A percentile compares a stretch with the other conserved stretches of the same genome.
Evolutionary conservation across 805 yeast species (phyloP).

Genomic region (Candida glaebosa): DNA sequence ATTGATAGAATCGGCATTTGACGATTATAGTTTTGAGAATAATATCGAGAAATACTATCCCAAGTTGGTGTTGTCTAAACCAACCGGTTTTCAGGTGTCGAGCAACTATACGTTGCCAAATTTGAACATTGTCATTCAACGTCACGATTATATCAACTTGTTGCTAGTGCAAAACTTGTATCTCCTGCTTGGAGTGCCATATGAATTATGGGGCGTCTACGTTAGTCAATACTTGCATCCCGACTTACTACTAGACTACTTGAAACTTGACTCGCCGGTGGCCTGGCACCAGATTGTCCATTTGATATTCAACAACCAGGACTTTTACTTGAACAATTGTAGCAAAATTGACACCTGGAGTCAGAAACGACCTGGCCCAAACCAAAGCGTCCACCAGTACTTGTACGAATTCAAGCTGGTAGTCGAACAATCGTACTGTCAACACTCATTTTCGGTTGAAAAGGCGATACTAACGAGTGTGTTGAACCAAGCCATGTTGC

Average conservation of each 20-base stretch:
- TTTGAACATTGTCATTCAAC: neutral
- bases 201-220: constrained; percentile 5
- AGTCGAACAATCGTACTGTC: neutral
- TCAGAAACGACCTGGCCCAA: neutral
- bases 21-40: neutral
- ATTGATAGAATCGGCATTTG: neutral
- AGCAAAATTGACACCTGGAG: neutral
- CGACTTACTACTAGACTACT: neutral
- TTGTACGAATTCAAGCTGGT: constrained; percentile 1
- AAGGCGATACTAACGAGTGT: neutral
- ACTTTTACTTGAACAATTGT: neutral
- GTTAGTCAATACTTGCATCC: constrained; percentile 1
- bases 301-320: constrained; percentile 3
- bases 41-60: constrained; percentile 3
- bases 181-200: constrained; percentile 2
- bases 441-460: constrained; percentile 1
- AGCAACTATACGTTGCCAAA: neutral
- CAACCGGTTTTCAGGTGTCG: neutral
- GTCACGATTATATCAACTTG: constrained; percentile 4
- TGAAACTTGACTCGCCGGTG: neutral
- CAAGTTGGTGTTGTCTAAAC: neutral
- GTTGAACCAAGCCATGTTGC: neutral
- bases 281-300: constrained; percentile 1
- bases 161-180: constrained; percentile 1
- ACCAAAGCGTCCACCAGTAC: neutral